Percentiles rank a stretch among this genome's conserved stretches.
These are phyloP conservation scores for Saturnispora mendoncae DNA, from an alignment of 805 yeast genomes.

Conservation along the genomic window DNA sequence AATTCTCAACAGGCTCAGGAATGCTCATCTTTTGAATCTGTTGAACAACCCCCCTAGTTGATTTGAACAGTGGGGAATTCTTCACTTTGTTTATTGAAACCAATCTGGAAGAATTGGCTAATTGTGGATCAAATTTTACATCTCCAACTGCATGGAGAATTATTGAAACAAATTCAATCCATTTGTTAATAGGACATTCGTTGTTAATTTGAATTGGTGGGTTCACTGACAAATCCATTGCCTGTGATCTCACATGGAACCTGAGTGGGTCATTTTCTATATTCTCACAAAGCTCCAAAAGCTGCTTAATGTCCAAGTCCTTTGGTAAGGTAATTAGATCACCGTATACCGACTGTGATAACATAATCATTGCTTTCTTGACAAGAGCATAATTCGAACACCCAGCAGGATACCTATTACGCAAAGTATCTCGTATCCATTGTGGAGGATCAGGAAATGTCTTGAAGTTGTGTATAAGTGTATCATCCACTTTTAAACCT, in stretches of 20 bases:
- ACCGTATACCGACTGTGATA: conserved; percentile 32
- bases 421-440: conserved; percentile 33
- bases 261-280: conserved; percentile 40
- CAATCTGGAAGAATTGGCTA: conserved; percentile 18
- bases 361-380: conserved; percentile 30
- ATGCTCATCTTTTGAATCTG: conserved; percentile 5
- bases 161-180: conserved; percentile 17
- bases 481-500: conserved; percentile 30
- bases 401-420: conserved; percentile 44
- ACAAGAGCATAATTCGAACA: conserved; percentile 39
- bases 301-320: conserved; percentile 23
- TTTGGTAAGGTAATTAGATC: conserved; percentile 32
- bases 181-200: conserved; percentile 11
- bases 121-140: conserved; percentile 4
- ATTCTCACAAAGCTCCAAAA: conserved; percentile 34
- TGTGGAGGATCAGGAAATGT: conserved; percentile 35
- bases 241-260: conserved; percentile 35
- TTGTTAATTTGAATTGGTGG: conserved; percentile 14
- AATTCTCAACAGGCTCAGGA: conserved; percentile 11
- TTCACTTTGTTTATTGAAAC: conserved; percentile 15
- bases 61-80: conserved; percentile 8
- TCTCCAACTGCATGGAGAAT: conserved; percentile 21
- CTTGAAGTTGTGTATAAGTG: conserved; percentile 26
- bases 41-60: conserved; percentile 7
- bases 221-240: conserved; percentile 16